Evolutionary conservation across 208 protist genomes (phyloP).

Genomic region (Jaenimonas drosophilae): DNA sequence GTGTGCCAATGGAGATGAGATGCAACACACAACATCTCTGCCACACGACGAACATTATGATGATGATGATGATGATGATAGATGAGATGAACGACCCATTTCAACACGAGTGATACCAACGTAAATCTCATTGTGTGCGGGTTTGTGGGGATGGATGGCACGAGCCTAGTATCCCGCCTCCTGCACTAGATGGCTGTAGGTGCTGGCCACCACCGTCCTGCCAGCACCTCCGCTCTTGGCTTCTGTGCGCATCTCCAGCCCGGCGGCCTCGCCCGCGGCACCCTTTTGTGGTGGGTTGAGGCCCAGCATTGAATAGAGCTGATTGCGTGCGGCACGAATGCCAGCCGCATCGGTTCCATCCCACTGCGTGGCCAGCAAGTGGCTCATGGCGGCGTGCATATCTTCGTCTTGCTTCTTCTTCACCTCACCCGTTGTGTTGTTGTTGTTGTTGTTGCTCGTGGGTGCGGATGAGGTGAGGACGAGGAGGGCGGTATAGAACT

Average conservation of each 20-base stretch:
- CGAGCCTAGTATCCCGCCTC: slow-evolving; percentile 76
- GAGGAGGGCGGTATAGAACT: slow-evolving; percentile 85
- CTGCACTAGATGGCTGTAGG: slow-evolving; percentile 72
- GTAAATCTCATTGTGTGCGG: too few relatives aligned
- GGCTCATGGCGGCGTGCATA: slow-evolving; percentile 37
- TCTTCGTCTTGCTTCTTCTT: slow-evolving; percentile 8
- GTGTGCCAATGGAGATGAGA: too few relatives aligned
- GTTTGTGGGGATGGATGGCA: too few relatives aligned
- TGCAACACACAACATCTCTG: neutral
- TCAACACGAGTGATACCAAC: too few relatives aligned
- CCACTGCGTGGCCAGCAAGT: slow-evolving; percentile 62
- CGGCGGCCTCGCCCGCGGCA: slow-evolving; percentile 2
- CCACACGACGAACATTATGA: too few relatives aligned
- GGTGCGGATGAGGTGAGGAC: slow-evolving; percentile 37
- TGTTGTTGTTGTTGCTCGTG: neutral
- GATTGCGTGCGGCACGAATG: slow-evolving; percentile 61
- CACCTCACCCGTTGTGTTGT: neutral
- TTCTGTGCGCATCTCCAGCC: slow-evolving; percentile 6
- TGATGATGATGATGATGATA: too few relatives aligned
- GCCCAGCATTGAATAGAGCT: slow-evolving; percentile 62
- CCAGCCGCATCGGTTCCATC: slow-evolving; percentile 51
- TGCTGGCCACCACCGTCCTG: slow-evolving; percentile 27
- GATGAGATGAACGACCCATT: too few relatives aligned
- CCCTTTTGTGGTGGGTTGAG: slow-evolving; percentile 15
- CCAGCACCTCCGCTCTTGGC: slow-evolving; percentile 3